phyloP scores from a whole-genome alignment of 164 flowering plant species.

The Macadamia tetraphylla region DNA sequence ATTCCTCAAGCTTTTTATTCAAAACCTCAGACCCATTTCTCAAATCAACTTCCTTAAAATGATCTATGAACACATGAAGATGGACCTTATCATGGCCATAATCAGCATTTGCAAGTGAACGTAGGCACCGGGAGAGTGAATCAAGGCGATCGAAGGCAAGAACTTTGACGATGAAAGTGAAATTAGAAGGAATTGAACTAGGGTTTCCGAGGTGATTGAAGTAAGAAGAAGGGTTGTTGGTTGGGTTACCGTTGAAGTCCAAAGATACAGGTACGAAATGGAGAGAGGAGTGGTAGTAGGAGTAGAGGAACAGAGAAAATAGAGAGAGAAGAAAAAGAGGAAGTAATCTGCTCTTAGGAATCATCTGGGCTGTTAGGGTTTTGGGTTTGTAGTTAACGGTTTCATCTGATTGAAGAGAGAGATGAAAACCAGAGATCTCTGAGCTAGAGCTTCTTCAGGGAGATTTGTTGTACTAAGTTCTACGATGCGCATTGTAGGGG shows the following conservation, averaged over 20 bases:
- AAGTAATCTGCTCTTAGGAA: conserved; percentile 18
- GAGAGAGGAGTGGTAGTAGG: conserved; percentile 30
- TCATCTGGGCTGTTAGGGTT: conserved; percentile 7
- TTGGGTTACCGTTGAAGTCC: conserved; percentile 5
- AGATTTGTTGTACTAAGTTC: too few relatives aligned
- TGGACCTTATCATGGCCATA: conserved; percentile 57
- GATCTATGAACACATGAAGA: conserved; percentile 83
- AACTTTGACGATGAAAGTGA: conserved; percentile 69
- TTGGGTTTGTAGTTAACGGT: too few relatives aligned
- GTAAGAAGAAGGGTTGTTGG: conserved; percentile 1
- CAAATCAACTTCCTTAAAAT: conserved; percentile 30
- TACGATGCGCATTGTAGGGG: too few relatives aligned
- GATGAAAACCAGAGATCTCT: too few relatives aligned
- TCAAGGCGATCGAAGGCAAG: conserved; percentile 74
- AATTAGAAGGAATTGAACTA: conserved; percentile 18
- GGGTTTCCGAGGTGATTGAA: conserved; percentile 12
- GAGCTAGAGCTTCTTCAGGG: too few relatives aligned
- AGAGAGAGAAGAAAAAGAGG: conserved; percentile 31
- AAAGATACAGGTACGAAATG: conserved; percentile 13
- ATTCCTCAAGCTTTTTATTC: conserved; percentile 36
- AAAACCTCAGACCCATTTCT: conserved; percentile 6
- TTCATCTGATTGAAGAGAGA: too few relatives aligned
- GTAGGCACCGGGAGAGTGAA: conserved; percentile 78
- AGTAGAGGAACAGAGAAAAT: conserved; percentile 26
- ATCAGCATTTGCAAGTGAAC: conserved; percentile 63